phyloP scores from a whole-genome alignment of 345 rosid species.

The Luvunga scandens region DNA sequence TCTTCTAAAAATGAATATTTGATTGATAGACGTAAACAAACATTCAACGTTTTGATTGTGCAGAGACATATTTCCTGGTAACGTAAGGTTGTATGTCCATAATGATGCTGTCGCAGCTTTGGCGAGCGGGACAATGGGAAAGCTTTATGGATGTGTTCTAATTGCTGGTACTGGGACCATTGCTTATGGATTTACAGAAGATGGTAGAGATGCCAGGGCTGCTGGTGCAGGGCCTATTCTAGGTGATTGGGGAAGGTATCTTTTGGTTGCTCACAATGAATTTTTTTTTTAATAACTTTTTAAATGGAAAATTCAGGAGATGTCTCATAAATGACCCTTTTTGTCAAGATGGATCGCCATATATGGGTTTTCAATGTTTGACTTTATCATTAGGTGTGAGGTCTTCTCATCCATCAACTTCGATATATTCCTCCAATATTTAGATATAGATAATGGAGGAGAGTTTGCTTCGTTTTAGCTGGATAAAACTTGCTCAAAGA shows the following conservation, averaged over 20 bases:
- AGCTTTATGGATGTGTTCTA: constrained; percentile 91
- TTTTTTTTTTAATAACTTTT: background rate
- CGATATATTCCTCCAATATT: background rate
- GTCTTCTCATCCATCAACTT: background rate
- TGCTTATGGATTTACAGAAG: constrained; percentile 85
- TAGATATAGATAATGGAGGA: background rate
- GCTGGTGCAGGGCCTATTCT: constrained; percentile 92
- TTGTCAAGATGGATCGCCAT: background rate
- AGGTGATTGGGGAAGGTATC: constrained; percentile 97
- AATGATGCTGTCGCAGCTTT: constrained; percentile 94
- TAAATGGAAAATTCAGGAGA: background rate
- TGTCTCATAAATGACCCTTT: background rate
- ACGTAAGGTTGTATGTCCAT: constrained; percentile 71
- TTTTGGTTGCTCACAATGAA: background rate
- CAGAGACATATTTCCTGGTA: constrained; percentile 79
- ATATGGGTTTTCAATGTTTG: background rate
- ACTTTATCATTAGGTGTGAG: background rate
- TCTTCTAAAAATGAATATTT: background rate
- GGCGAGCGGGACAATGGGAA: constrained; percentile 94
- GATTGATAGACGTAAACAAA: background rate
- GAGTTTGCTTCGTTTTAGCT: background rate
- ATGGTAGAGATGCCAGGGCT: constrained; percentile 89
- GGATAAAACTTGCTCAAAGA: background rate
- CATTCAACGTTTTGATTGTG: constrained; percentile 1
- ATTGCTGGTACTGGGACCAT: constrained; percentile 97